phyloP scores from a whole-genome alignment of 805 yeast genomes.

The Candida koratica region DNA sequence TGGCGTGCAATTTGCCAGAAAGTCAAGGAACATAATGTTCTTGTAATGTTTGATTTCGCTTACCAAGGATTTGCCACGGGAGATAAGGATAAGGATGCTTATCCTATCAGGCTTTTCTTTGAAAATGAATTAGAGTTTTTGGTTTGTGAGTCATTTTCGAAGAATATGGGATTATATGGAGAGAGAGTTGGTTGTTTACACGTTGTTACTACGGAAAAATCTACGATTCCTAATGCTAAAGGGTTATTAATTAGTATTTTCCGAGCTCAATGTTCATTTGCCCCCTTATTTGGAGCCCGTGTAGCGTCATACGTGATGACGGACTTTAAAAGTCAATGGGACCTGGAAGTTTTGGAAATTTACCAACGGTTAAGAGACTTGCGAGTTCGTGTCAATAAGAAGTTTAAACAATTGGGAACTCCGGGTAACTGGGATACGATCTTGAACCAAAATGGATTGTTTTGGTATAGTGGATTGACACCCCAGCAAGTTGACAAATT shows the following conservation, averaged over 20 bases:
- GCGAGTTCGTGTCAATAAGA: constrained; percentile 26
- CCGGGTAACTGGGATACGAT: constrained; percentile 44
- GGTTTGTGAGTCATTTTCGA: constrained; percentile 40
- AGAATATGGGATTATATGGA: constrained; percentile 40
- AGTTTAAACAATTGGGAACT: constrained; percentile 31
- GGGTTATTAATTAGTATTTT: constrained; percentile 30
- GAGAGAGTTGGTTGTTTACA: constrained; percentile 40
- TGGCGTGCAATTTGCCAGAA: constrained; percentile 31
- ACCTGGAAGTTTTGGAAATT: constrained; percentile 29
- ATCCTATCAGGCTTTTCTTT: constrained; percentile 35
- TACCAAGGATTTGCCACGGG: constrained; percentile 48
- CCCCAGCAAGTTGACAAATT: constrained; percentile 30
- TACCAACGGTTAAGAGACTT: constrained; percentile 29
- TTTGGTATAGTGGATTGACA: constrained; percentile 43
- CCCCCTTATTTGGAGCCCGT: constrained; percentile 46
- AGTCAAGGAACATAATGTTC: constrained; percentile 22
- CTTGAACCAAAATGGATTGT: constrained; percentile 37
- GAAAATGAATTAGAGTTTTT: constrained; percentile 26
- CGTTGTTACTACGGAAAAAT: constrained; percentile 23
- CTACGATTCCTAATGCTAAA: constrained; percentile 15
- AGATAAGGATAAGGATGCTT: constrained; percentile 53
- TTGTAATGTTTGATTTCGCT: constrained; percentile 38
- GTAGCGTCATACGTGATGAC: constrained; percentile 32
- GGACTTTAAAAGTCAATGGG: constrained; percentile 31
- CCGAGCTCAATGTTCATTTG: constrained; percentile 43